Evolutionary conservation across 2,329 filamentous ascomycete species (phyloP), one percentile per base, ranked within the genome.

Genomic region (Colletotrichum sp.): DNA sequence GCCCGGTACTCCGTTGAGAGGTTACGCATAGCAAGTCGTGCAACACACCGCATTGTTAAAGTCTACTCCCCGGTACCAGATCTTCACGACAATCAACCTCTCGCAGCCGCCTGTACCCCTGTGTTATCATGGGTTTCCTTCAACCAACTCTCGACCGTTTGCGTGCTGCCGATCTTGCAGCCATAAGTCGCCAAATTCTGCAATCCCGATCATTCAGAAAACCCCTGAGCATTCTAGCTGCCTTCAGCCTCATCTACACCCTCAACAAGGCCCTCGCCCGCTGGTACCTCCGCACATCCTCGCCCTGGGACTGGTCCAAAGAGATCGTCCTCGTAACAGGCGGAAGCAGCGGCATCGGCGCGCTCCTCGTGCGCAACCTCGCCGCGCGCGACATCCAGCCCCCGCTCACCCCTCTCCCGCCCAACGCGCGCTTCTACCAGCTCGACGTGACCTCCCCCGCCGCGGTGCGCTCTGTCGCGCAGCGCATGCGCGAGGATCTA

Each of bases 391-490:
- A 32, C 67, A 30, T 69, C 34, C 55, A n/a, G 8, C 28, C 52
- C 8, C 67, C 67, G 3, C 30, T 36, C 6, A 10, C 1, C 3
- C 55, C 67, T 0, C n/a, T 69, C 24, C 34, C 67, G 12, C 12
- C 55, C 32, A 18, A 26, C 32, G 56, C 16, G 36, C 26, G 26
- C 26, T 66, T 52, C 36, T 70, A 70, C 28, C 32, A 52, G 28
- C 38, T 61, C 28, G 67, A 70, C 67, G 67, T 66, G 34, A 52
- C 67, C 14, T 63, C 56, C 3, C 34, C 56, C 24, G 24, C n/a
- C 13, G 28, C 55, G 64, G 87, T 91, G 77, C 78, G 83, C 12
- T 77, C 81, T 4, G 84, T 84, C 18, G 87, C 86, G 0, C 77
- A 81, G 8, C 74, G 81, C 4, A 86, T 92, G 77, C 85, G 86